Conservation (phyloP, 2,329 filamentous ascomycete species). For the Boeremia exigua region DNA sequence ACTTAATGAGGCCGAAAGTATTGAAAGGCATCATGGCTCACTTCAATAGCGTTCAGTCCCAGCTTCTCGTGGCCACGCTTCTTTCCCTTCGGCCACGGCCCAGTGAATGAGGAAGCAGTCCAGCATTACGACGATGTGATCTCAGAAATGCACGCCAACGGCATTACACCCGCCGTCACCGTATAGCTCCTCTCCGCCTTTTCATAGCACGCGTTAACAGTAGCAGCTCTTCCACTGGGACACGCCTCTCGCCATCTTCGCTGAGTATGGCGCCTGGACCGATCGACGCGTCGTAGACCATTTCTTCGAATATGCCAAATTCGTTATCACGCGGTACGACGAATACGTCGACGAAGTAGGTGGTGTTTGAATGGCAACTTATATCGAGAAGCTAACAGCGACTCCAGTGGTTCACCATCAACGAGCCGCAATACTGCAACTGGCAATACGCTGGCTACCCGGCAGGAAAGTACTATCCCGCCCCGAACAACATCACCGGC, state of each 20-base stretch:
- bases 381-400: background rate
- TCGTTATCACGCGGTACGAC: slow-evolving; percentile 51
- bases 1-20: background rate
- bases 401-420: slow-evolving; percentile 48
- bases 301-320: slow-evolving; percentile 53
- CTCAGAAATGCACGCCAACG: slow-evolving; percentile 42
- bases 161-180: slow-evolving; percentile 46
- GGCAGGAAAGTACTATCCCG: slow-evolving; percentile 54
- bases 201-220: background rate
- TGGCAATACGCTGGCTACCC: slow-evolving; percentile 57
- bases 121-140: slow-evolving; percentile 51
- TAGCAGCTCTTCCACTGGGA: slow-evolving; percentile 51
- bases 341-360: slow-evolving; percentile 42
- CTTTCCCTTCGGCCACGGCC: slow-evolving; percentile 48
- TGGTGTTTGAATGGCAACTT: background rate
- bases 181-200: background rate
- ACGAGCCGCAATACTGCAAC: slow-evolving; percentile 55
- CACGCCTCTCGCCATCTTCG: slow-evolving; percentile 51
- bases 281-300: slow-evolving; percentile 50
- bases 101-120: slow-evolving; percentile 46
- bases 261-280: slow-evolving; percentile 51
- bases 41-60: slow-evolving; percentile 38
- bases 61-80: slow-evolving; percentile 50
- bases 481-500: slow-evolving; percentile 51
- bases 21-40: background rate